Evolutionary conservation across 352 stramenopile genomes (phyloP), one percentile per base, ranked within the genome.

Genomic region (Phytophthora pistaciae): DNA sequence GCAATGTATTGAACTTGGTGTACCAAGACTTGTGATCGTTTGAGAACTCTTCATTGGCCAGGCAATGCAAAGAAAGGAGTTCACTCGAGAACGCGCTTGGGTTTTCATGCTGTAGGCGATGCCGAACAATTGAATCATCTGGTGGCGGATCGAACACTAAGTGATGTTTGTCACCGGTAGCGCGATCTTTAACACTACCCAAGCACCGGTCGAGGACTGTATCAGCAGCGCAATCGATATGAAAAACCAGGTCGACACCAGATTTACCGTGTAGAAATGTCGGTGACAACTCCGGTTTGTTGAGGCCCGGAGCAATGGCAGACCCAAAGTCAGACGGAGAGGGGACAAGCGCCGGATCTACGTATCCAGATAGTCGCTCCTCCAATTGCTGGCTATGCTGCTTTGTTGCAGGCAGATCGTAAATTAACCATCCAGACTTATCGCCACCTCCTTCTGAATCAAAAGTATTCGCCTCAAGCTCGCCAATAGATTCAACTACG

Each of bases 221-320:
- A 2, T 63, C 67, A 20, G 67, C 68, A 20, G 73, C 59, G 58
- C 80, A 85, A 18, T 84, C 62, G 16, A 94, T 72, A 56, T 89
- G 79, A 40, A 96, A 93, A 27, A 90, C 89, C 10, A 94, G 56
- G 62, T 94, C 87, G 6, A 94, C 55, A 1, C 89, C 87, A 7
- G 89, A 92, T 59, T 90, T 93, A 38, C 80, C 84, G 29, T 88
- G 66, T 4, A 93, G 68, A 68, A 88, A 90, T 8, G 58, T 80
- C 31, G 70, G 53, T 4, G 86, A 79, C 1, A 91, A 56, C 1
- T 11, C 40, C 6, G 83, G 75, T 38, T 82, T 85, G 2, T 48
- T 60, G 31, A 64, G 70, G 6, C 83, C 76, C 0, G 77, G 82
- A 7, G 83, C 87, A 27, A 96, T 68, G 3, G 63, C 10, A 33